Conservation (phyloP, 1,284 basidiomycete species). For the Exobasidium cylindrosporum region DNA sequence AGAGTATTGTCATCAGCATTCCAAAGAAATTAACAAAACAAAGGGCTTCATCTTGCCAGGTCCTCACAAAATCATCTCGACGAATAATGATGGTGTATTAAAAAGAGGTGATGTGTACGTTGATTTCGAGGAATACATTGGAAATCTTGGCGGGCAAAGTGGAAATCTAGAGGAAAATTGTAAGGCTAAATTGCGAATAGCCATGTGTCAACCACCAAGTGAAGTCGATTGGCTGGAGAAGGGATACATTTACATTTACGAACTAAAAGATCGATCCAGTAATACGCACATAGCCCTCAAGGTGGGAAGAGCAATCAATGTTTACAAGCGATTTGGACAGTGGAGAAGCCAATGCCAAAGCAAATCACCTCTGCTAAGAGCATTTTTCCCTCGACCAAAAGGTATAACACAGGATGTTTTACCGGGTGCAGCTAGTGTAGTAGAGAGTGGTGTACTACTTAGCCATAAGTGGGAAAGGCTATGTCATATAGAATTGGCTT, state of each 20-base stretch:
- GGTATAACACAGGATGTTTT: slow-evolving; percentile 21
- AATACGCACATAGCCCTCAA: slow-evolving; percentile 28
- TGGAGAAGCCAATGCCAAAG: slow-evolving; percentile 35
- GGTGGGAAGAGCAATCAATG: slow-evolving; percentile 30
- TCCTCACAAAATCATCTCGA: background rate
- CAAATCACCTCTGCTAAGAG: slow-evolving; percentile 25
- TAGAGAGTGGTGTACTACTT: slow-evolving; percentile 16
- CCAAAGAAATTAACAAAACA: slow-evolving; percentile 34
- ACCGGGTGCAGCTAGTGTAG: slow-evolving; percentile 19
- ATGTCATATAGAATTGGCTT: slow-evolving; percentile 29
- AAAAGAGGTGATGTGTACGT: slow-evolving; percentile 1
- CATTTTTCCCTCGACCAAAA: slow-evolving; percentile 17
- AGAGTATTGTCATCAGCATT: slow-evolving; percentile 36
- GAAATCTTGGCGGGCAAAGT: slow-evolving; percentile 16
- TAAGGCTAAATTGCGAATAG: slow-evolving; percentile 24
- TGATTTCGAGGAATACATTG: slow-evolving; percentile 14
- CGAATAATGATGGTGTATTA: background rate
- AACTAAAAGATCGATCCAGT: slow-evolving; percentile 25
- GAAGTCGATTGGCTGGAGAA: slow-evolving; percentile 20
- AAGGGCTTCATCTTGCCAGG: slow-evolving; percentile 24
- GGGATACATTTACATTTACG: slow-evolving; percentile 42
- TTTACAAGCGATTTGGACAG: slow-evolving; percentile 28
- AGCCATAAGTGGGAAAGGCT: slow-evolving; percentile 40
- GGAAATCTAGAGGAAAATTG: slow-evolving; percentile 14
- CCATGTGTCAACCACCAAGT: slow-evolving; percentile 20